These are phyloP conservation scores for Tricholoma terreum DNA, from an alignment of 768 basidiomycete species.

Conservation along the genomic window DNA sequence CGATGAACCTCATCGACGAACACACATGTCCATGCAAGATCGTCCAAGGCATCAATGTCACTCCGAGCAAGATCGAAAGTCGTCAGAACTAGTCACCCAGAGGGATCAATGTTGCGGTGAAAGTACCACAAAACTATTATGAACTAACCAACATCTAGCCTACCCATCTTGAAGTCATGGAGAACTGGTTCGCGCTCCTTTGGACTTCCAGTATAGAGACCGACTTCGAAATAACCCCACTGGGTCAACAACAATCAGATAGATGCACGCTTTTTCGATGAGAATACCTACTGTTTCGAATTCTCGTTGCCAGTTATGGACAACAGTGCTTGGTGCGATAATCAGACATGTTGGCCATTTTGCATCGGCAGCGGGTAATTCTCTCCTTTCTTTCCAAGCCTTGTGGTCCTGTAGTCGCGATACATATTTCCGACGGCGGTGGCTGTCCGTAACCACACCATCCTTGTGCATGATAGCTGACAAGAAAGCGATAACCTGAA, in stretches of 20 bases:
- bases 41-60: constrained; percentile 67
- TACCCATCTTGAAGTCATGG: constrained; percentile 73
- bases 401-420: constrained; percentile 57
- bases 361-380: constrained; percentile 61
- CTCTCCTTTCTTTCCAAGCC: constrained; percentile 50
- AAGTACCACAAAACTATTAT: not conserved
- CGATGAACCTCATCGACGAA: constrained; percentile 90
- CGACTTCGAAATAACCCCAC: constrained; percentile 96
- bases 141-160: constrained; percentile 76
- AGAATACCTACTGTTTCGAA: constrained; percentile 59
- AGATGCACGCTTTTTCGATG: not conserved
- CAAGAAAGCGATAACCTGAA: constrained; percentile 87
- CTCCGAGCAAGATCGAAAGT: constrained; percentile 73
- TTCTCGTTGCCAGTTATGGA: constrained; percentile 88
- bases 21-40: constrained; percentile 67
- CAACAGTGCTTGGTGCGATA: constrained; percentile 81
- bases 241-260: constrained; percentile 24
- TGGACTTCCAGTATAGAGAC: constrained; percentile 55
- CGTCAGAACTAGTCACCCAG: constrained; percentile 61
- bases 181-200: constrained; percentile 56
- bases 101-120: constrained; percentile 4
- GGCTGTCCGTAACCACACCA: constrained; percentile 60
- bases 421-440: constrained; percentile 66
- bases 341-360: constrained; percentile 89
- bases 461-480: constrained; percentile 89